Evolutionary conservation across 345 rosid genomes (phyloP).

Genomic region (Mangifera indica): DNA sequence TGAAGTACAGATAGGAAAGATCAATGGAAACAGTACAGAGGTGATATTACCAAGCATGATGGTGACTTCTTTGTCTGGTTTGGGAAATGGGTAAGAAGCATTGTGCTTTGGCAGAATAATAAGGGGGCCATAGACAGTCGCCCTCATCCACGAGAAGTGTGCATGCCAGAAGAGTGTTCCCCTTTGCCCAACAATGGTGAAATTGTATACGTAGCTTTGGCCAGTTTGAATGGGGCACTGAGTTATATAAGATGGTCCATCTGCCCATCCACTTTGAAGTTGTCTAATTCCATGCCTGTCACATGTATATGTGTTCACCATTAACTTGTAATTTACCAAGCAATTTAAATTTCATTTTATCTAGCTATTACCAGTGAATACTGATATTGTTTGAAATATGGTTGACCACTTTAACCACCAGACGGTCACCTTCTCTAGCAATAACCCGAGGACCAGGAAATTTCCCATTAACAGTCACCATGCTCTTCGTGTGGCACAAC

Average conservation of each 20-base stretch:
- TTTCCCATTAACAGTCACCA: constrained; percentile 50
- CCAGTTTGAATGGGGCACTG: constrained; percentile 75
- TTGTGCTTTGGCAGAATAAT: constrained; percentile 60
- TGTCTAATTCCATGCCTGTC: constrained; percentile 75
- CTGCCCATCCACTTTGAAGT: constrained; percentile 74
- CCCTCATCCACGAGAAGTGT: constrained; percentile 70
- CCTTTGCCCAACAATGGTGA: constrained; percentile 67
- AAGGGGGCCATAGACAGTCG: constrained; percentile 68
- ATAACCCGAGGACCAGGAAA: constrained; percentile 55
- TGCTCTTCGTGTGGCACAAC: constrained; percentile 47
- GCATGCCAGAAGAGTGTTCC: constrained; percentile 83
- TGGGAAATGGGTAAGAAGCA: constrained; percentile 62
- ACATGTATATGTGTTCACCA: not conserved
- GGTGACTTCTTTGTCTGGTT: constrained; percentile 68
- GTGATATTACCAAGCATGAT: constrained; percentile 52
- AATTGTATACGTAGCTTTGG: constrained; percentile 63
- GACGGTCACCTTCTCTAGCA: constrained; percentile 55
- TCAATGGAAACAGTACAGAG: not conserved
- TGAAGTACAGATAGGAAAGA: not conserved
- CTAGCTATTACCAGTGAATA: constrained; percentile 52
- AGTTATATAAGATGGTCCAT: constrained; percentile 72
- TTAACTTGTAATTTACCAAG: not conserved
- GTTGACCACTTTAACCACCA: constrained; percentile 47
- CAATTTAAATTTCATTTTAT: not conserved
- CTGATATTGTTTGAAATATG: constrained; percentile 34